These are phyloP conservation scores for Neurospora sp. DNA, from an alignment of 495 filamentous ascomycete species.

Conservation along the genomic window DNA sequence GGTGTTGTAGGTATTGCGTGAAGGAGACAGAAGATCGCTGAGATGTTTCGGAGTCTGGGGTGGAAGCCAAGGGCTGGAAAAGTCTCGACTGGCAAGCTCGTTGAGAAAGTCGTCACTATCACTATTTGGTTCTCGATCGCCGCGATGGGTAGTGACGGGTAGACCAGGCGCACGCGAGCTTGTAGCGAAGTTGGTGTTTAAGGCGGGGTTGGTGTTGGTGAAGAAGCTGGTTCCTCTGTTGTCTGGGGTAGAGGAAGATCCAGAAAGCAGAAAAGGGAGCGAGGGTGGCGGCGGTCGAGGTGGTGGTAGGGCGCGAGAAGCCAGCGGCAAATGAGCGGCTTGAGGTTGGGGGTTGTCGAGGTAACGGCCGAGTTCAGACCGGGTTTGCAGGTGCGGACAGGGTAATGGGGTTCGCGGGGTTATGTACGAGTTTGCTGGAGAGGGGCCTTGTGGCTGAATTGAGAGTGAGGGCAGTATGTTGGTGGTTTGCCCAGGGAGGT, in stretches of 20 bases:
- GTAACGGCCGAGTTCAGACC: background rate
- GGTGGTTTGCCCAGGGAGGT: background rate
- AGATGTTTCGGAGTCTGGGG: conserved; percentile 5
- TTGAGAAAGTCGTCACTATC: conserved; percentile 27
- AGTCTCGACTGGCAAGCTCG: conserved; percentile 19
- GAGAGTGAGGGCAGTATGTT: background rate
- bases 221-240: background rate
- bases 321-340: background rate
- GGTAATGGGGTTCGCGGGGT: background rate
- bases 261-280: background rate
- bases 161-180: background rate
- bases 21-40: background rate
- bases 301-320: background rate
- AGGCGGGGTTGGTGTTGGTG: background rate
- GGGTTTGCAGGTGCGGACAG: background rate
- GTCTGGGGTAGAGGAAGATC: background rate
- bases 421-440: background rate
- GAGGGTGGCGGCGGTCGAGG: background rate
- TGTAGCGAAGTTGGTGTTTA: background rate
- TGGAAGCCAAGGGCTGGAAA: conserved; percentile 27
- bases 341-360: background rate
- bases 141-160: background rate
- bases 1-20: background rate
- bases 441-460: background rate
- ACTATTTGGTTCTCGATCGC: conserved; percentile 8